Conservation (phyloP, 2,329 filamentous ascomycete species). For the Venturia pyrina region DNA sequence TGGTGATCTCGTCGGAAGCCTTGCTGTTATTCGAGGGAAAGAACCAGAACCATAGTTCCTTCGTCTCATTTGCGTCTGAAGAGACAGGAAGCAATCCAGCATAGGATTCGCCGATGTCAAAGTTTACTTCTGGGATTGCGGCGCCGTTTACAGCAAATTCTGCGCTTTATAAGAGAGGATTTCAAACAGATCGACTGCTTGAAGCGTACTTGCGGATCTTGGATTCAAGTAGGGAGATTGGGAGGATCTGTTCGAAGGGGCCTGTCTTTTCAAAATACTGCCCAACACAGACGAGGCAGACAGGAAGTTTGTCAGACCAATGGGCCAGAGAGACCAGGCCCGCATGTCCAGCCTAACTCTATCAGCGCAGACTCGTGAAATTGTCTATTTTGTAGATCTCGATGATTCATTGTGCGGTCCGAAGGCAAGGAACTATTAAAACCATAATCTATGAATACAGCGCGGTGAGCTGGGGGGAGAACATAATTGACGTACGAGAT, state of each 20-base stretch:
- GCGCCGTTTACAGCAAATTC: slow-evolving; percentile 28
- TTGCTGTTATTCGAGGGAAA: slow-evolving; percentile 33
- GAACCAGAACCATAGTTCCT: slow-evolving; percentile 43
- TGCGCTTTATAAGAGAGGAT: slow-evolving; percentile 7
- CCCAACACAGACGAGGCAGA: background rate
- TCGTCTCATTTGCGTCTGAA: slow-evolving; percentile 32
- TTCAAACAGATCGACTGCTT: background rate
- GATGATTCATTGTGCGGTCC: too few species aligned
- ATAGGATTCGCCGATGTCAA: slow-evolving; percentile 35
- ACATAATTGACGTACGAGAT: too few species aligned
- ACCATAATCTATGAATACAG: too few species aligned
- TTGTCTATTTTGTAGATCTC: too few species aligned
- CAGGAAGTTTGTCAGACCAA: background rate
- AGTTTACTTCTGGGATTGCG: slow-evolving; percentile 37
- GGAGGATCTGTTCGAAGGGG: background rate
- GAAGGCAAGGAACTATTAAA: too few species aligned
- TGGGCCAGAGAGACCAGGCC: background rate
- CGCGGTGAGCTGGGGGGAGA: too few species aligned
- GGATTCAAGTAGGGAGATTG: background rate
- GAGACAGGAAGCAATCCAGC: slow-evolving; percentile 43
- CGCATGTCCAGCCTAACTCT: background rate
- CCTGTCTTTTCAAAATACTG: background rate
- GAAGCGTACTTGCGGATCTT: background rate
- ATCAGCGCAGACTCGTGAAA: too few species aligned
- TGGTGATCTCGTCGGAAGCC: slow-evolving; percentile 16